Percentiles rank a stretch among this genome's conserved stretches.
These are phyloP conservation scores for Zizania latifolia DNA, from an alignment of 176 grass and related monocot species.

Conservation along the genomic window DNA sequence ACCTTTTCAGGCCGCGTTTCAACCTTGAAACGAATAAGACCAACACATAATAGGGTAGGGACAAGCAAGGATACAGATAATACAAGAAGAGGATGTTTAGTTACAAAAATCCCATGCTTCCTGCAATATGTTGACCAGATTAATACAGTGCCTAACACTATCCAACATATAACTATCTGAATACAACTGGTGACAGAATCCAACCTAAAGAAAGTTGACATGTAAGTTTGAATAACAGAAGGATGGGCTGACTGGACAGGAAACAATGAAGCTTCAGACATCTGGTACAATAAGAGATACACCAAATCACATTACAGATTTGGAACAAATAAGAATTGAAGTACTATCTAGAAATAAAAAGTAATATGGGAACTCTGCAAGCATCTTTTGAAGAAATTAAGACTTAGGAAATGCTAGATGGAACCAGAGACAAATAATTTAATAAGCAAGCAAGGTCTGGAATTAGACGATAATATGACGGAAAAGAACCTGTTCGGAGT, in stretches of 20 bases:
- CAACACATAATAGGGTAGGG: constrained; percentile 78
- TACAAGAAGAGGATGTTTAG: constrained; percentile 69
- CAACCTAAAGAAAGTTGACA: constrained; percentile 87
- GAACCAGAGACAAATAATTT: constrained; percentile 20
- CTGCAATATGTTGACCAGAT: constrained; percentile 50
- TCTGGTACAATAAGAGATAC: constrained; percentile 35
- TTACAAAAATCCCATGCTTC: constrained; percentile 73
- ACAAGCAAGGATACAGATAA: constrained; percentile 72
- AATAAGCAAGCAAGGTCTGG: constrained; percentile 6
- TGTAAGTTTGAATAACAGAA: constrained; percentile 80
- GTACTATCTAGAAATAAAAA: background rate
- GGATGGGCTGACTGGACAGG: constrained; percentile 26
- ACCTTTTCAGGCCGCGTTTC: constrained; percentile 93
- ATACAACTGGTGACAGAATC: constrained; percentile 23
- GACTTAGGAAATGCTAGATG: constrained; percentile 11
- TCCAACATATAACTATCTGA: constrained; percentile 16
- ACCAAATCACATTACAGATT: constrained; percentile 18
- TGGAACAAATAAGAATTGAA: background rate
- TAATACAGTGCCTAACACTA: constrained; percentile 26
- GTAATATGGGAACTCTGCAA: background rate
- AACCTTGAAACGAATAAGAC: constrained; percentile 82
- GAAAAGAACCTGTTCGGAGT: constrained; percentile 47
- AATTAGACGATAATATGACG: constrained; percentile 8
- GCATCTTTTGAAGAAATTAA: background rate
- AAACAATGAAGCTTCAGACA: constrained; percentile 34